A percentile compares a stretch with the other conserved stretches of the same genome.
phyloP scores from a whole-genome alignment of 106 monocot genomes.

The Iris macrosiphon region DNA sequence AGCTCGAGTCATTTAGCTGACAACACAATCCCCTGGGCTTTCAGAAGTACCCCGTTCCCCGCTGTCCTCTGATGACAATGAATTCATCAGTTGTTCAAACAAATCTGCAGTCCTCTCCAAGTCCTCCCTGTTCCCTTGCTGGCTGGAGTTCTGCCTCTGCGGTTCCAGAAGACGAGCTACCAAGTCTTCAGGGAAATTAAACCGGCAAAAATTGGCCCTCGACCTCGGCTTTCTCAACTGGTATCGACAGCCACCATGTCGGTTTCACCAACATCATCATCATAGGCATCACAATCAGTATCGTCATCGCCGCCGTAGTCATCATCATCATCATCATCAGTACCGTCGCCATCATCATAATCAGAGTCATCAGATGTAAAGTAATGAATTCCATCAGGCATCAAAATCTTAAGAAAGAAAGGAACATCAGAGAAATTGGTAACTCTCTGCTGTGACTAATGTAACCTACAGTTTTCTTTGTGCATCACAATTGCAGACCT shows the following conservation, averaged over 20 bases:
- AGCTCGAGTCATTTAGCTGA: no score
- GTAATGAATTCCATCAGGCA: slow-evolving; percentile 22
- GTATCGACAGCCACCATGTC: background rate
- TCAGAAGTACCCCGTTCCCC: no score
- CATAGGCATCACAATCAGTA: background rate
- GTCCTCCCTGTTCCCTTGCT: no score
- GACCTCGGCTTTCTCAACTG: slow-evolving; percentile 20
- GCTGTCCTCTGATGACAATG: no score
- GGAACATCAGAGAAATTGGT: slow-evolving; percentile 14
- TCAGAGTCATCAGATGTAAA: slow-evolving; percentile 19
- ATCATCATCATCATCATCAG: slow-evolving; percentile 5
- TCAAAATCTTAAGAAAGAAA: slow-evolving; percentile 21
- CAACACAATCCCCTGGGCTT: no score
- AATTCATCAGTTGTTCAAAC: no score
- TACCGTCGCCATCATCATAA: slow-evolving; percentile 6
- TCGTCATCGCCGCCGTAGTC: background rate
- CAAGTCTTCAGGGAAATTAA: slow-evolving; percentile 25
- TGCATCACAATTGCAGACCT: no score
- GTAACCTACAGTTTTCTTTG: background rate
- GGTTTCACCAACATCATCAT: background rate
- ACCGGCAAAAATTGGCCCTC: slow-evolving; percentile 14
- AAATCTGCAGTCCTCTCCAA: no score
- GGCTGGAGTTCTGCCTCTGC: slow-evolving; percentile 13
- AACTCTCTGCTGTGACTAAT: background rate
- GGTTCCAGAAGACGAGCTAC: slow-evolving; percentile 20